Percentiles rank a stretch among this genome's conserved stretches.
These are phyloP conservation scores for Periconia sp. DNA, from an alignment of 2,329 filamentous ascomycete genomes.

Conservation along the genomic window DNA sequence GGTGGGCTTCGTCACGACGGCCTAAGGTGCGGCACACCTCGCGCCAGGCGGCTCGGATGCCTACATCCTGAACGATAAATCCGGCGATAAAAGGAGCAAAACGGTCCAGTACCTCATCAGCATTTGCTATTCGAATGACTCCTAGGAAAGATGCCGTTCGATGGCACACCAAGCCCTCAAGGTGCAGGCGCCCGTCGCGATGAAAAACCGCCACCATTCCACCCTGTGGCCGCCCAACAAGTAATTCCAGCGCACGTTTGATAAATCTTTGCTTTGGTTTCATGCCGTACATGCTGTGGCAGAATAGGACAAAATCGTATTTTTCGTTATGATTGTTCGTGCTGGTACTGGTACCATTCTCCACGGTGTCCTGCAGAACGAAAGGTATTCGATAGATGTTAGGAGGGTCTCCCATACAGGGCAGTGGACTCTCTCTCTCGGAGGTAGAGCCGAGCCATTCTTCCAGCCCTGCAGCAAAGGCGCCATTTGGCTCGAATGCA, in stretches of 20 bases:
- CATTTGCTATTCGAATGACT: conserved; percentile 50
- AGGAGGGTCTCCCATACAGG: conserved; percentile 47
- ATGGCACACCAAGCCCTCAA: conserved; percentile 59
- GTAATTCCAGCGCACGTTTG: conserved; percentile 55
- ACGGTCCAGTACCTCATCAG: conserved; percentile 54
- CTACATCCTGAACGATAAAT: conserved; percentile 42
- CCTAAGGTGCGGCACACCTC: conserved; percentile 58
- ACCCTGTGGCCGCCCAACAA: conserved; percentile 47
- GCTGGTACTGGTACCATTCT: conserved; percentile 18
- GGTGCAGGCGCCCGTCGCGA: conserved; percentile 51
- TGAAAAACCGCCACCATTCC: conserved; percentile 63
- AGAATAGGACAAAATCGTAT: conserved; percentile 66
- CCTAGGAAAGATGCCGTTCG: conserved; percentile 55
- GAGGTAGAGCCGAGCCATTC: conserved; percentile 47
- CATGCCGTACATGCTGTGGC: conserved; percentile 70
- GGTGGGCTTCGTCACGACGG: conserved; percentile 44
- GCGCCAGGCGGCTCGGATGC: conserved; percentile 54
- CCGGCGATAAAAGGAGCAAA: conserved; percentile 63
- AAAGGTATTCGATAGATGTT: conserved; percentile 52
- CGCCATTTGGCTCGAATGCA: conserved; percentile 60
- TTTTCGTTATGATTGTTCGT: conserved; percentile 37
- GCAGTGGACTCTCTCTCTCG: conserved; percentile 45
- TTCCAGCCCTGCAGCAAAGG: conserved; percentile 55
- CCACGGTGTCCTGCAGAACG: conserved; percentile 29
- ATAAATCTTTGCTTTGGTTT: conserved; percentile 55